These are phyloP conservation scores for Beta lomatogona DNA, from an alignment of 179 eudicot species.

Conservation along the genomic window DNA sequence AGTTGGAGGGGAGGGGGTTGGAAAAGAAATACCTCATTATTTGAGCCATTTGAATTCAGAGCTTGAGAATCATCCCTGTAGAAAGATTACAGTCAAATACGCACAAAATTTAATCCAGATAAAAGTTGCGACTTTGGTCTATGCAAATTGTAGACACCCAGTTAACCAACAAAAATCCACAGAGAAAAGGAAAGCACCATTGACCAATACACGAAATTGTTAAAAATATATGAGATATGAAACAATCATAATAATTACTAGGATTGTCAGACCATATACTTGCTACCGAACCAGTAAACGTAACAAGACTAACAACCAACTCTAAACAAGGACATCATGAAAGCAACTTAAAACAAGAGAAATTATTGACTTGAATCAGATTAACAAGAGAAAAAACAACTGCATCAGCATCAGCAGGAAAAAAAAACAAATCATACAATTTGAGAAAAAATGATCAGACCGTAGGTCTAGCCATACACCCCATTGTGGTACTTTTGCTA, in stretches of 20 bases:
- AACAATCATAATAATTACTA: neutral
- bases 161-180: neutral
- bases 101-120: neutral
- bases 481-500: neutral
- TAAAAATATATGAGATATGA: neutral
- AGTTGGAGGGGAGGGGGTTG: neutral
- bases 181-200: neutral
- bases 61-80: slow-evolving; percentile 38
- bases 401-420: neutral
- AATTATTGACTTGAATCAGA: no score
- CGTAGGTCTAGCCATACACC: neutral
- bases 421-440: no score
- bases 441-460: no score
- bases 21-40: slow-evolving; percentile 41
- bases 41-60: slow-evolving; percentile 26
- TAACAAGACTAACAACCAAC: no score
- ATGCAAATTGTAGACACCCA: neutral
- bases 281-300: neutral
- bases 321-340: neutral
- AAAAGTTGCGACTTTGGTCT: neutral
- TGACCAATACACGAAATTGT: neutral
- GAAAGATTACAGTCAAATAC: slow-evolving; percentile 12
- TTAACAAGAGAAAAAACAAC: neutral
- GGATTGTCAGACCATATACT: neutral
- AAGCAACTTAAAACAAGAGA: neutral